These are phyloP conservation scores for Angophora floribunda DNA, from an alignment of 345 rosid genomes.

Conservation along the genomic window DNA sequence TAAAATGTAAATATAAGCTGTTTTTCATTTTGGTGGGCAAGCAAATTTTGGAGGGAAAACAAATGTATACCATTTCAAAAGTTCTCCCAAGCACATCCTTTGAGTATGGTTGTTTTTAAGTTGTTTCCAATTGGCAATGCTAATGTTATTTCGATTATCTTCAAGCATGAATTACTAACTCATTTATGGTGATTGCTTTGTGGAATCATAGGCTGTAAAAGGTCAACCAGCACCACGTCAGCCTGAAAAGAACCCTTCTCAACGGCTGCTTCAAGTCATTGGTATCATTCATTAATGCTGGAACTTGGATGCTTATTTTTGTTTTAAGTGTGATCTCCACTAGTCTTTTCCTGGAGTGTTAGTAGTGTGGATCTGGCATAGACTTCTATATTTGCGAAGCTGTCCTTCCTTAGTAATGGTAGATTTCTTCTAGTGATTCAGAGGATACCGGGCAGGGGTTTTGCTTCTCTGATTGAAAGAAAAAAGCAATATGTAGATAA, in stretches of 20 bases:
- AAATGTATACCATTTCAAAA: background rate
- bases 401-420: background rate
- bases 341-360: background rate
- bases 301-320: background rate
- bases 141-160: background rate
- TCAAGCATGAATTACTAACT: background rate
- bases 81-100: background rate
- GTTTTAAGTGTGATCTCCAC: background rate
- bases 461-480: background rate
- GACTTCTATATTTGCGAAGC: background rate
- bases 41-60: background rate
- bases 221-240: slow-evolving; percentile 51
- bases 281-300: slow-evolving; percentile 36
- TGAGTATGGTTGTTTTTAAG: background rate
- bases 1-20: background rate
- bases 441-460: background rate
- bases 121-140: background rate
- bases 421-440: background rate
- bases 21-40: background rate
- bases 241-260: slow-evolving; percentile 51
- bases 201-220: slow-evolving; percentile 44
- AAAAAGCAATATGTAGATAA: background rate
- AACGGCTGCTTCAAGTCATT: slow-evolving; percentile 74
- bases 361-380: background rate
- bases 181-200: background rate